Evolutionary conservation across 2,329 filamentous ascomycete species (phyloP), one percentile per base, ranked within the genome.

Genomic region (Hypoxylon sp.): DNA sequence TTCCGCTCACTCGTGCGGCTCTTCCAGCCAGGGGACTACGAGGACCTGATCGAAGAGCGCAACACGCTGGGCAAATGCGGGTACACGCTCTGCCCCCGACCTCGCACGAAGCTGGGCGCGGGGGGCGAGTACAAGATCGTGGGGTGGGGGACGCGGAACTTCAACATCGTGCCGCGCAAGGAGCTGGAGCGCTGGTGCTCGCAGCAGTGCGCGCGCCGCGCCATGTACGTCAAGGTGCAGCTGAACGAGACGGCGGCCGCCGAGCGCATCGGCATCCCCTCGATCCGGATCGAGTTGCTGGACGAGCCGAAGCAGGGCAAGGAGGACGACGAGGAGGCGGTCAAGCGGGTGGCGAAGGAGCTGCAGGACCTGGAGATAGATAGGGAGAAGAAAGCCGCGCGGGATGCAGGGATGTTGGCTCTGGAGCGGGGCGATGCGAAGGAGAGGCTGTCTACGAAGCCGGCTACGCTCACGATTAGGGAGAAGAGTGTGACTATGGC

Each of bases 131-230:
- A 90, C 82, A 91, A 92, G 75, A 85, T 96, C 31, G 82, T 91
- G 21, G 80, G 82, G 64, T 81, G 76, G 68, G 83, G 78, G 79
- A 82, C 79, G 11, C 86, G 85, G 60, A 85, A 88, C 61, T 88
- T 89, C 60, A 86, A 85, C 69, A 91, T 97, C 52, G 89, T 97
- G 27, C 86, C 88, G 65, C 88, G 86, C 58, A 88, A 89, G 71
- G 89, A 93, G 75, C 80, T 94, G 15, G 93, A 96, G 81, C 92
- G 90, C 80, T 99, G 94, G 93, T 99, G 96, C 80, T 93, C 91
- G 0, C 85, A 91, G 60, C 85, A 85, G 42, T 99, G 96, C 81
- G 92, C 92, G 1, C 88, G 89, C 71, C 87, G 93, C 53, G 94
- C 93, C 2, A 84, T 97, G 72, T 97, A 94, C 79, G 86, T 98